phyloP scores from a whole-genome alignment of 495 filamentous ascomycete genomes.

The Paragyromitra xinjiangensis region DNA sequence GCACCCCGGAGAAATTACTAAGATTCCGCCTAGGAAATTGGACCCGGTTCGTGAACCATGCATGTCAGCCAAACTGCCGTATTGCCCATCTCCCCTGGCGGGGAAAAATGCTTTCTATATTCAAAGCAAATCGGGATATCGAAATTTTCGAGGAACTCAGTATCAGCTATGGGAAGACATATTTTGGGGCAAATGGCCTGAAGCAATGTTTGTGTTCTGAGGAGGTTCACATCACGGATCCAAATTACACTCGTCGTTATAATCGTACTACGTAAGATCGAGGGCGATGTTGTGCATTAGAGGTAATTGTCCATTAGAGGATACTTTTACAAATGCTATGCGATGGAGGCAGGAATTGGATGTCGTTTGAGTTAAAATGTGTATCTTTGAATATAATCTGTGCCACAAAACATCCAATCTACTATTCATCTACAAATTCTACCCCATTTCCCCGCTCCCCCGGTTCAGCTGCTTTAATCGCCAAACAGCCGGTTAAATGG shows the following conservation, averaged over 20 bases:
- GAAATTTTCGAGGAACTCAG: conserved; percentile 54
- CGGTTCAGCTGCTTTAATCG: not conserved
- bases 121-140: conserved; percentile 17
- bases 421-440: not conserved
- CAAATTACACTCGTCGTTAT: conserved; percentile 1
- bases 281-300: not conserved
- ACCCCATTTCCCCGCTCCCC: not conserved
- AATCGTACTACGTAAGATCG: not conserved
- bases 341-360: not conserved
- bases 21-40: conserved; percentile 31
- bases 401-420: not conserved
- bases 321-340: not conserved
- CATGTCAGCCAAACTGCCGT: conserved; percentile 31
- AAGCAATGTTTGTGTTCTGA: conserved; percentile 3
- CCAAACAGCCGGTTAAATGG: conserved; percentile 23
- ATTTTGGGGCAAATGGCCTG: conserved; percentile 37
- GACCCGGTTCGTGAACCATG: conserved; percentile 47
- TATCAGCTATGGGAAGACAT: conserved; percentile 44
- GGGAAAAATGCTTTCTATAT: conserved; percentile 37
- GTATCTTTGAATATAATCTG: not conserved
- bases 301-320: not conserved
- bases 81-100: conserved; percentile 27
- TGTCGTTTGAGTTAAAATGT: not conserved
- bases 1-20: conserved; percentile 4
- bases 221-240: conserved; percentile 29